Percentiles rank a stretch among this genome's conserved stretches.
These are phyloP conservation scores for Eurotiales sp. DNA, from an alignment of 2,329 filamentous ascomycete genomes.

Conservation along the genomic window DNA sequence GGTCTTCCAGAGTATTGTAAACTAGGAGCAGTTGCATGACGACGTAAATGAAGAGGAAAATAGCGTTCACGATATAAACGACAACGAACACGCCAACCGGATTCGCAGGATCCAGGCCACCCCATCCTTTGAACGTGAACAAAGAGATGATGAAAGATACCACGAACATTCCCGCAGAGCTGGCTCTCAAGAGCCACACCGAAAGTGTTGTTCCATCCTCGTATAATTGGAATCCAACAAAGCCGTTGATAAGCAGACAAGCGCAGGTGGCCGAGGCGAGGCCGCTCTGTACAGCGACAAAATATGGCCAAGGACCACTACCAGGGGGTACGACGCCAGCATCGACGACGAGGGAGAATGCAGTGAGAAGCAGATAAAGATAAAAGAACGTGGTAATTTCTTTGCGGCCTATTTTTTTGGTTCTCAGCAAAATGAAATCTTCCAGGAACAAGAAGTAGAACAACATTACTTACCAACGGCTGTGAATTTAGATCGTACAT, in stretches of 20 bases:
- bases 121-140: conserved; percentile 90
- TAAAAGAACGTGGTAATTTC: conserved; percentile 92
- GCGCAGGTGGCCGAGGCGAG: conserved; percentile 81
- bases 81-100: conserved; percentile 88
- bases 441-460: neutral
- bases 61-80: conserved; percentile 83
- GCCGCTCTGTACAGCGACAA: conserved; percentile 81
- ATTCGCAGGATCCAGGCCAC: conserved; percentile 76
- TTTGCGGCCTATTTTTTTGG: conserved; percentile 55
- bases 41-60: conserved; percentile 81
- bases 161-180: conserved; percentile 75
- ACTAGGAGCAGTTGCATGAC: conserved; percentile 86
- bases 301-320: conserved; percentile 79
- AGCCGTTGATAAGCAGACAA: conserved; percentile 91
- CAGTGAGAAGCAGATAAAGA: conserved; percentile 85
- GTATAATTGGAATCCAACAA: conserved; percentile 97
- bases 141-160: conserved; percentile 84
- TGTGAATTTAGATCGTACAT: conserved; percentile 96
- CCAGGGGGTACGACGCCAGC: conserved; percentile 86
- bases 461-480: conserved; percentile 71
- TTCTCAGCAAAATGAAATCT: conserved; percentile 13
- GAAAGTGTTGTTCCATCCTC: conserved; percentile 93
- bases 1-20: conserved; percentile 82
- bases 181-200: conserved; percentile 83
- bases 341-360: conserved; percentile 84